Base-by-base conservation (phyloP, 148 eudicot genomes). In the Limonium bicolor region DNA sequence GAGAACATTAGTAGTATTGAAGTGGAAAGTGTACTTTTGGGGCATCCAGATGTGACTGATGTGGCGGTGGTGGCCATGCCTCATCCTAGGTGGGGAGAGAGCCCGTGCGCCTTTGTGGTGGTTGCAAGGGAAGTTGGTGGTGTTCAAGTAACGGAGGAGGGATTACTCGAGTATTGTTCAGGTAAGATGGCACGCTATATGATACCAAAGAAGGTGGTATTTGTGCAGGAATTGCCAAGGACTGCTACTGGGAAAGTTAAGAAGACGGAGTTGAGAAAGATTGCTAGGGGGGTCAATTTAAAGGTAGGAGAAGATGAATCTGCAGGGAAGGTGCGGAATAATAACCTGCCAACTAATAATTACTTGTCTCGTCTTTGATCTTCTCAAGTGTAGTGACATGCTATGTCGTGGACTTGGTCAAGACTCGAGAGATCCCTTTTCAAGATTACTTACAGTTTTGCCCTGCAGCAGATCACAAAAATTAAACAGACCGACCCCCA, bases 31-130 rank as follows among this genome's bases (percentile, higher is more conserved):
- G 55, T 54, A 2, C 28, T 70, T 34, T 57, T 32, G 50, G 54
- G 56, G 33, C 71, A 70, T 45, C 64, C 63, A 2, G 66, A 51
- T 0, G 64, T 70, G 26, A 13, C 53, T 27, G 76, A 70, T 20
- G 76, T 31, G 6, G 76, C 76, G 17, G 77, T 71, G 0, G 77
- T 71, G 20, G 73, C 56, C 0, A 54, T 72, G 7, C 77, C 77
- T 0, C 69, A 71, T 35, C 50, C 66, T 56, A 59, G 55, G 12
- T 71, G 77, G 77, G 77, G 77, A n/a, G 69, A 71, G 48, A 67
- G 72, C 0, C 77, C 77, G 4, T 67, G 77, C 27, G 77, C 77
- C 4, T 71, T 66, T 53, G 65, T 71, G 52, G 64, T 59, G 50
- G 18, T 63, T 18, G 43, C 41, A 57, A 60, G 59, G 31, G 62